Conservation (phyloP, 148 eudicot species). For the Camellia granthamiana region DNA sequence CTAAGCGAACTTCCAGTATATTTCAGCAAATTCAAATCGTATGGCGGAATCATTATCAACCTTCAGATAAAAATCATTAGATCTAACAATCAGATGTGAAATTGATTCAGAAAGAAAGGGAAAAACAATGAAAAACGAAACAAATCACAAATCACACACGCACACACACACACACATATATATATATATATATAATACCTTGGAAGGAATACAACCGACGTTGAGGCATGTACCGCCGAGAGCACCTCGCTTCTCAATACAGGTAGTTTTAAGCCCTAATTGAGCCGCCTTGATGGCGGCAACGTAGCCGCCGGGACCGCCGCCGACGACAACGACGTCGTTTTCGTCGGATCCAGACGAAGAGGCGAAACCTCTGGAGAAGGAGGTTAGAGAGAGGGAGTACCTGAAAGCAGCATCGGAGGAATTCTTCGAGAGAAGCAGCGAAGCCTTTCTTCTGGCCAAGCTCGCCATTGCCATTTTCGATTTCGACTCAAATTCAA, state of each 20-base stretch:
- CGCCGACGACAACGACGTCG: conserved; percentile 90
- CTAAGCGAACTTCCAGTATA: neutral
- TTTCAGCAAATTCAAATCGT: neutral
- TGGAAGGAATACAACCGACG: conserved; percentile 95
- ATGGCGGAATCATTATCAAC: neutral
- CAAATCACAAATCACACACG: neutral
- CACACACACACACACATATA: neutral
- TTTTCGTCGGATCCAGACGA: conserved; percentile 72
- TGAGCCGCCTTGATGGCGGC: conserved; percentile 98
- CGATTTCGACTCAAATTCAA: neutral
- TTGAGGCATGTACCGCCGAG: conserved; percentile 96
- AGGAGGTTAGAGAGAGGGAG: conserved; percentile 43
- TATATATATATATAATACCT: conserved; percentile 39
- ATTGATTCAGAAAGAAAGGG: neutral
- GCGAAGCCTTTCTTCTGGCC: conserved; percentile 50
- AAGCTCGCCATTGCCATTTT: conserved; percentile 78
- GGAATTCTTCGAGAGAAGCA: conserved; percentile 25
- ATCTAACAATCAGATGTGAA: neutral
- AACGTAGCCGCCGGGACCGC: conserved; percentile 95
- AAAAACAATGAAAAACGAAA: neutral
- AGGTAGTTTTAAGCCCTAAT: conserved; percentile 87
- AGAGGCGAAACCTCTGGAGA: conserved; percentile 54
- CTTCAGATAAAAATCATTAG: neutral
- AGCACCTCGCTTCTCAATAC: conserved; percentile 89
- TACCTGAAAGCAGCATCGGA: conserved; percentile 31